Percentiles rank a stretch among this genome's conserved stretches.
Conservation (phyloP, 1,284 basidiomycete genomes). For the Ceratobasidium sp. region DNA sequence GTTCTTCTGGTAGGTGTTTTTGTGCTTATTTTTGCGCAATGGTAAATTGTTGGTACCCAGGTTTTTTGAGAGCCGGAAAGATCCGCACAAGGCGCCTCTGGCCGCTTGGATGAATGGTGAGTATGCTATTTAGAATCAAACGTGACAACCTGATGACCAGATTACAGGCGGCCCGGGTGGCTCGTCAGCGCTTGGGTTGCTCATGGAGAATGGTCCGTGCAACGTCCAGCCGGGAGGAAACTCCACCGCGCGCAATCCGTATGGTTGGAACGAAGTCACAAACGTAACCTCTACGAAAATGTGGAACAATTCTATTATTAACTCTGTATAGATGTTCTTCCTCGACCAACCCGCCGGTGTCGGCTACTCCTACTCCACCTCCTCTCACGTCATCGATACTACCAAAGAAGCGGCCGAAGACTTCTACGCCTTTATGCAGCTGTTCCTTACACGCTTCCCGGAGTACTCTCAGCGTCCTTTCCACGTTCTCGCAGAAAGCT, state of each 20-base stretch:
- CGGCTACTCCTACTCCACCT: constrained; percentile 74
- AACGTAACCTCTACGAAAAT: constrained; percentile 10
- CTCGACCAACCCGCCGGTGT: constrained; percentile 82
- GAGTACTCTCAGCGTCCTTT: constrained; percentile 57
- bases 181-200: constrained; percentile 26
- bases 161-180: constrained; percentile 34
- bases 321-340: constrained; percentile 67
- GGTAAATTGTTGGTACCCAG: not conserved
- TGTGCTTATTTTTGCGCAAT: not conserved
- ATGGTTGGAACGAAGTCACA: constrained; percentile 48
- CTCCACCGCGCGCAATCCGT: constrained; percentile 67
- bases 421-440: constrained; percentile 71
- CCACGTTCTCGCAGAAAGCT: constrained; percentile 76
- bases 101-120: constrained; percentile 41
- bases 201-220: constrained; percentile 70
- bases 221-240: constrained; percentile 66
- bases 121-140: not conserved
- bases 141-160: not conserved
- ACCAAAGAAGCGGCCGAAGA: constrained; percentile 53
- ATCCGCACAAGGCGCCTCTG: constrained; percentile 33
- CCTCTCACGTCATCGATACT: constrained; percentile 58
- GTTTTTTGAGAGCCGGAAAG: constrained; percentile 39
- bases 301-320: no score
- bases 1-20: constrained; percentile 20
- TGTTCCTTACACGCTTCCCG: constrained; percentile 70